These are phyloP conservation scores for Leishmania arabica DNA, from an alignment of 208 protist species.

Conservation along the genomic window DNA sequence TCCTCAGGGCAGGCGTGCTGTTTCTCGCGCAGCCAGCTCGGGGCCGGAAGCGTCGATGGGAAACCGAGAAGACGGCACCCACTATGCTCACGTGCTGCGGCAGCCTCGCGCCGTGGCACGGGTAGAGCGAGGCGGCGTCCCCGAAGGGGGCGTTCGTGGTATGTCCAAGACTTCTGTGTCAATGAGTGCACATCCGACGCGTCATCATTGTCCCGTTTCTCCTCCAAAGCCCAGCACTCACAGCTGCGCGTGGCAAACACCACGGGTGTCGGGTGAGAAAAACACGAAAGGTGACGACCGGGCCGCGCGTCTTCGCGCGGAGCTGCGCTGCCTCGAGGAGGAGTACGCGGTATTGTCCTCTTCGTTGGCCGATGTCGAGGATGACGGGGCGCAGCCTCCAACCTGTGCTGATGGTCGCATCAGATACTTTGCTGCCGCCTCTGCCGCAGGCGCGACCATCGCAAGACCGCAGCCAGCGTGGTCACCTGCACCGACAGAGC, in stretches of 20 bases:
- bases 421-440: background rate
- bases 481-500: background rate
- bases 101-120: background rate
- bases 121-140: background rate
- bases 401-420: background rate
- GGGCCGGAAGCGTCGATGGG: background rate
- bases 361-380: background rate
- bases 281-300: background rate
- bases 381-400: background rate
- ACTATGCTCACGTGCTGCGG: background rate
- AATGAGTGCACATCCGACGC: background rate
- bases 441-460: background rate
- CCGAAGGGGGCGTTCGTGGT: background rate
- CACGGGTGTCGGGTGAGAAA: background rate
- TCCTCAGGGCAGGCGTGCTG: background rate
- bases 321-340: conserved; percentile 21
- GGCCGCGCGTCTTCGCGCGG: conserved; percentile 13
- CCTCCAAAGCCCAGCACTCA: background rate
- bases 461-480: background rate
- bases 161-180: background rate
- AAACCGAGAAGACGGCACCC: background rate
- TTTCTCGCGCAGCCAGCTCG: background rate
- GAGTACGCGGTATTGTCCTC: conserved; percentile 10
- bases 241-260: background rate
- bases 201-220: background rate